Conservation (phyloP, 106 monocot species). For the Chionographis japonica region DNA sequence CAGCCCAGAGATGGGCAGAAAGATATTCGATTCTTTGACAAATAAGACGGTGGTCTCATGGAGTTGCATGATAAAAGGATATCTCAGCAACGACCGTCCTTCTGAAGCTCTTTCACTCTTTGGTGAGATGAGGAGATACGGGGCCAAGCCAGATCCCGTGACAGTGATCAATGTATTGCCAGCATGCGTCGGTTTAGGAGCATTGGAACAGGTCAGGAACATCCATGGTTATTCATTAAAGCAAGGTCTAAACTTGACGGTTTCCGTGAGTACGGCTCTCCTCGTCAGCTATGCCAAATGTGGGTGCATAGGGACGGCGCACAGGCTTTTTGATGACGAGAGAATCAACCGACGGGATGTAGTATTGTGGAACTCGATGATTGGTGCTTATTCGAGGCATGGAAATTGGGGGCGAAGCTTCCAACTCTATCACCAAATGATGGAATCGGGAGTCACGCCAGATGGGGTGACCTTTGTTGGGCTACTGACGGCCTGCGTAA, state of each 20-base stretch:
- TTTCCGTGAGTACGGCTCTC: conserved; percentile 21
- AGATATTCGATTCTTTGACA: conserved; percentile 17
- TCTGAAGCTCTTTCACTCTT: conserved; percentile 22
- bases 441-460: conserved; percentile 11
- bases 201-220: conserved; percentile 9
- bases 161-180: conserved; percentile 23
- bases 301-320: conserved; percentile 29
- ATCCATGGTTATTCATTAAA: conserved; percentile 22
- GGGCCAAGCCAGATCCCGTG: conserved; percentile 15
- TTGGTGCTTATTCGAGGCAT: conserved; percentile 32
- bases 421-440: conserved; percentile 24
- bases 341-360: conserved; percentile 13
- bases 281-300: conserved; percentile 36
- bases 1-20: conserved; percentile 8
- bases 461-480: conserved; percentile 23
- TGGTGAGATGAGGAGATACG: conserved; percentile 16
- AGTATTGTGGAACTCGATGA: conserved; percentile 35
- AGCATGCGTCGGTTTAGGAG: conserved; percentile 13
- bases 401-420: conserved; percentile 21
- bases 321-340: conserved; percentile 23
- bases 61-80: conserved; percentile 39
- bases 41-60: conserved; percentile 25
- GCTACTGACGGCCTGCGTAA: conserved; percentile 22
- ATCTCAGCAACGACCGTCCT: conserved; percentile 5
- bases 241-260: conserved; percentile 8